These are phyloP conservation scores for Calycina marina DNA, from an alignment of 2,329 filamentous ascomycete species.

Conservation along the genomic window DNA sequence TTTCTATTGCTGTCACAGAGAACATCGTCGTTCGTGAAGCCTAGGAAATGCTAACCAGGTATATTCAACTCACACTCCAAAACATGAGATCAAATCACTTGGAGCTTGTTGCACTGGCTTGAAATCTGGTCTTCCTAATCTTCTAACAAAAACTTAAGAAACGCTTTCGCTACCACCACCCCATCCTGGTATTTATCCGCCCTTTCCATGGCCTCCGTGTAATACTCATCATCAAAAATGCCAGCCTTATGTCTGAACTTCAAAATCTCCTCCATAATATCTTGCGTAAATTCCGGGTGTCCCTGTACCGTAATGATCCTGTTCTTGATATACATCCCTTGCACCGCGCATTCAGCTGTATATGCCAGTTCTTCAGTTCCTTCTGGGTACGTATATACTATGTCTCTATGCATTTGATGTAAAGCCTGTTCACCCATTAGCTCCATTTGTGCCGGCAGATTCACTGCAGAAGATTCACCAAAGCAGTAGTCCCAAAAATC, in stretches of 20 bases:
- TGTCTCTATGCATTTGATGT: conserved; percentile 79
- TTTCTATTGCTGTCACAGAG: too few relatives aligned
- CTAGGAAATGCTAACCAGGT: too few relatives aligned
- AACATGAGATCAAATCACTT: too few relatives aligned
- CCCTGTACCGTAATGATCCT: conserved; percentile 67
- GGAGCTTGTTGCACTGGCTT: too few relatives aligned
- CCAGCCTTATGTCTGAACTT: conserved; percentile 48
- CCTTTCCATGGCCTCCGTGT: conserved; percentile 51
- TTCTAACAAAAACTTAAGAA: conserved; percentile 63
- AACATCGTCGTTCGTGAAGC: too few relatives aligned
- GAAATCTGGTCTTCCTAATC: too few relatives aligned
- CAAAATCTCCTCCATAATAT: conserved; percentile 57
- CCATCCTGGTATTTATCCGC: conserved; percentile 63
- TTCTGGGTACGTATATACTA: conserved; percentile 48
- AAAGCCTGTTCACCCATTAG: conserved; percentile 35
- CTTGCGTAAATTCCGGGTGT: conserved; percentile 67
- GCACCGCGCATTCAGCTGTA: conserved; percentile 55
- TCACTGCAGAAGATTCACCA: conserved; percentile 33
- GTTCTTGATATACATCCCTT: conserved; percentile 59
- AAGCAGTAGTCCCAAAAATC: conserved; percentile 51
- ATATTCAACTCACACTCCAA: too few relatives aligned
- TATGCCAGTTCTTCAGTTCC: conserved; percentile 48
- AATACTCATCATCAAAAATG: conserved; percentile 56
- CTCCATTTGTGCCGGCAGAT: neutral
- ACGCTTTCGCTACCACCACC: conserved; percentile 55